These are phyloP conservation scores for Epichloe typhina DNA, from an alignment of 2,329 filamentous ascomycete genomes.

Conservation along the genomic window DNA sequence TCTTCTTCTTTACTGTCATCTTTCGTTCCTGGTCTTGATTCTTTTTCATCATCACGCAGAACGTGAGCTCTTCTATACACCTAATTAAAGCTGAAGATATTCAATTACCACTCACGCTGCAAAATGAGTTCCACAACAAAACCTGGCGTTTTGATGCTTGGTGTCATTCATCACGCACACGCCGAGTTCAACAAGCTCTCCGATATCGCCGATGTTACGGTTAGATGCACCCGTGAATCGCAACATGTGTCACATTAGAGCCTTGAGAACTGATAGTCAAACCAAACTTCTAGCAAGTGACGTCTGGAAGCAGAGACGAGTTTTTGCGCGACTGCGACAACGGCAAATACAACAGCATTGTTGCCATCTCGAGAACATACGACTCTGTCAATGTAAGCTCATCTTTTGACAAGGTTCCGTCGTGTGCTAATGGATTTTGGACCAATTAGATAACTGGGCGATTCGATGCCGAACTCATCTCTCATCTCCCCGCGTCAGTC, in stretches of 20 bases:
- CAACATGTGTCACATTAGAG: background rate
- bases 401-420: background rate
- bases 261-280: background rate
- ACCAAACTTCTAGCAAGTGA: slow-evolving; percentile 6
- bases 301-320: slow-evolving; percentile 7
- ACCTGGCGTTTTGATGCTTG: slow-evolving; percentile 10
- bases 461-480: slow-evolving; percentile 48
- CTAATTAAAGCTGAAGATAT: too few species aligned
- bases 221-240: background rate
- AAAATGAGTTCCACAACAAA: slow-evolving; percentile 1
- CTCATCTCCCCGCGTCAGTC: slow-evolving; percentile 25
- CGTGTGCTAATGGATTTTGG: background rate
- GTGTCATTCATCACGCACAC: slow-evolving; percentile 9
- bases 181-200: slow-evolving; percentile 9
- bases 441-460: slow-evolving; percentile 37
- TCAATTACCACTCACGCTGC: too few species aligned
- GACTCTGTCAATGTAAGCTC: slow-evolving; percentile 7
- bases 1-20: background rate
- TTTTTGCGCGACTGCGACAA: slow-evolving; percentile 35
- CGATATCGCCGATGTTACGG: slow-evolving; percentile 7
- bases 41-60: too few species aligned
- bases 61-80: too few species aligned
- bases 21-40: too few species aligned
- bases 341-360: slow-evolving; percentile 42
- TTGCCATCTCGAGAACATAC: slow-evolving; percentile 47